Evolutionary conservation across 2,329 filamentous ascomycete species (phyloP).

Genomic region (Ciborinia camelliae): DNA sequence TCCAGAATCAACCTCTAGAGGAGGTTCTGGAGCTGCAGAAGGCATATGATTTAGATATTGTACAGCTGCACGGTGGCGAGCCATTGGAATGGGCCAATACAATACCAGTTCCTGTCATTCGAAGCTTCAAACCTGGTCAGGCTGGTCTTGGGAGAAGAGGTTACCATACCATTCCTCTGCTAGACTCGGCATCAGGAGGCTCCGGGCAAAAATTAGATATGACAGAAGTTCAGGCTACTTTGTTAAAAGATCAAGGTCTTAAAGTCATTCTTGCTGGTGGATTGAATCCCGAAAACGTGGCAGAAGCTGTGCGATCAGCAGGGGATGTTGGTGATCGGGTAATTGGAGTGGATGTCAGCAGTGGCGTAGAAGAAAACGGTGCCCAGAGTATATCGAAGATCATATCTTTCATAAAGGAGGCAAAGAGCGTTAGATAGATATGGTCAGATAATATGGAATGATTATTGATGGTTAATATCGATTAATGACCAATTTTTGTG

Average conservation of each 20-base stretch:
- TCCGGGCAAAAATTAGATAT: constrained; percentile 77
- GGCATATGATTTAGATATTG: constrained; percentile 74
- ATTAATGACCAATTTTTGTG: constrained; percentile 4
- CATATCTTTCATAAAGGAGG: constrained; percentile 70
- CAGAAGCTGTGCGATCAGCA: constrained; percentile 59
- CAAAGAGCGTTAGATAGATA: constrained; percentile 48
- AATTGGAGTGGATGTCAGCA: constrained; percentile 87
- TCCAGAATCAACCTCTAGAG: constrained; percentile 82
- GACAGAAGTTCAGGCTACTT: constrained; percentile 60
- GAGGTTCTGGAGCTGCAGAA: constrained; percentile 78
- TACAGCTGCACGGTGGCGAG: constrained; percentile 90
- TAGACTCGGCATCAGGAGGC: constrained; percentile 82
- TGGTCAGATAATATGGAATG: not conserved
- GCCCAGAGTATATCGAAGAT: constrained; percentile 81
- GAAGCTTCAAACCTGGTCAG: constrained; percentile 72
- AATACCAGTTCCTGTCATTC: constrained; percentile 91
- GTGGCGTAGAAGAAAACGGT: constrained; percentile 83
- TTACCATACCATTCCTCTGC: constrained; percentile 76
- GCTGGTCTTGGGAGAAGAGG: constrained; percentile 63
- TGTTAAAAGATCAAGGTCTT: constrained; percentile 67
- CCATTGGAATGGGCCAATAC: constrained; percentile 84
- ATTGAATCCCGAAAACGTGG: constrained; percentile 75
- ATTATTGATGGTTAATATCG: not conserved
- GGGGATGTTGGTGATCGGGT: constrained; percentile 60
- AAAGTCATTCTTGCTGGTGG: constrained; percentile 82